These are phyloP conservation scores for Aspergillus bertholletiae DNA, from an alignment of 495 filamentous ascomycete species.

Conservation along the genomic window DNA sequence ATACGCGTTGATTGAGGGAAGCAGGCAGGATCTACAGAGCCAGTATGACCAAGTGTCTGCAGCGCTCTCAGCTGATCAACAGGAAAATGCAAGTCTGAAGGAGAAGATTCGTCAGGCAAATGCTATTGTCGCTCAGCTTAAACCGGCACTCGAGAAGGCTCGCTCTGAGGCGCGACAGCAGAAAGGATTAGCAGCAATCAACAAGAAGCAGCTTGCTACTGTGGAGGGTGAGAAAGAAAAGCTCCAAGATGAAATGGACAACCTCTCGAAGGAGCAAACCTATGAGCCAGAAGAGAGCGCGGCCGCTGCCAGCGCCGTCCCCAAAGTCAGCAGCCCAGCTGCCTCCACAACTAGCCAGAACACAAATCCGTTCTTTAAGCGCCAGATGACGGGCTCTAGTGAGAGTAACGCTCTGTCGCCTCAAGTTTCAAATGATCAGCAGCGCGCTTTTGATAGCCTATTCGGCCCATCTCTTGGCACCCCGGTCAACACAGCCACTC, in stretches of 20 bases:
- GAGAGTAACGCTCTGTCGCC: constrained; percentile 55
- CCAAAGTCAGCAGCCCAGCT: constrained; percentile 60
- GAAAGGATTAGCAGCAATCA: constrained; percentile 93
- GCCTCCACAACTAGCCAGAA: constrained; percentile 72
- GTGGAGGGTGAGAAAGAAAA: constrained; percentile 84
- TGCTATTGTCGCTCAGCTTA: constrained; percentile 73
- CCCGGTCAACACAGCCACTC: constrained; percentile 37
- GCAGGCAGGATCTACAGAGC: constrained; percentile 76
- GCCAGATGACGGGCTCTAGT: constrained; percentile 57
- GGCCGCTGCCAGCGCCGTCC: constrained; percentile 39
- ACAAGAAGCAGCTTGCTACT: constrained; percentile 93
- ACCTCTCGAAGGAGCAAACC: constrained; percentile 52
- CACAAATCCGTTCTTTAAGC: constrained; percentile 87
- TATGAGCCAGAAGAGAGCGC: constrained; percentile 27
- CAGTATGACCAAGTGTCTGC: constrained; percentile 74
- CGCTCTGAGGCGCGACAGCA: constrained; percentile 87
- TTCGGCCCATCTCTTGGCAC: constrained; percentile 74
- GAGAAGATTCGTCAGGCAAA: constrained; percentile 83
- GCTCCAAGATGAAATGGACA: constrained; percentile 71
- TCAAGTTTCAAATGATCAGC: constrained; percentile 41
- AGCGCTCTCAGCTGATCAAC: constrained; percentile 79
- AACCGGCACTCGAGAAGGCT: constrained; percentile 85
- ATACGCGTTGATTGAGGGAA: constrained; percentile 74
- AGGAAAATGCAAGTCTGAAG: constrained; percentile 81
- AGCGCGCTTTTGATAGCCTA: constrained; percentile 81